These are phyloP conservation scores for Talaromyces sp. DNA, from an alignment of 2,329 filamentous ascomycete species.

Conservation along the genomic window DNA sequence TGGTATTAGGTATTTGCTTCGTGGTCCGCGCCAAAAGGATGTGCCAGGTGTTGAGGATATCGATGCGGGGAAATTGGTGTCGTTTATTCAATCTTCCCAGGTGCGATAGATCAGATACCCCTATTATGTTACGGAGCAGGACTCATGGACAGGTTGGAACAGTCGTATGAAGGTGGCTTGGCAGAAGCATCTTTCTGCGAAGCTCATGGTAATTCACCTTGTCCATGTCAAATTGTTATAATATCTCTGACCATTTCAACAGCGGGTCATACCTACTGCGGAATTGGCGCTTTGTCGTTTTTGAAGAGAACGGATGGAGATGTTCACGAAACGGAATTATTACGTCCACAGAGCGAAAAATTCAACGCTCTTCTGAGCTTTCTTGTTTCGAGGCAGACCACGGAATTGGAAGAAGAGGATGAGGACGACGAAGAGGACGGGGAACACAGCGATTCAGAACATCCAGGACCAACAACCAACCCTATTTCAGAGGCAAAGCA, in stretches of 20 bases:
- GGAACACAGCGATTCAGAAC: conserved; percentile 1
- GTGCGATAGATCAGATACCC: conserved; percentile 27
- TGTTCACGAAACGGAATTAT: conserved; percentile 16
- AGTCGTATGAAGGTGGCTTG: conserved; percentile 82
- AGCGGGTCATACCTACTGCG: conserved; percentile 91
- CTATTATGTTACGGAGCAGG: conserved; percentile 3
- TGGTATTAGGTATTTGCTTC: conserved; percentile 74
- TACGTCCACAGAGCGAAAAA: conserved; percentile 22
- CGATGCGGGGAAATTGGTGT: conserved; percentile 62
- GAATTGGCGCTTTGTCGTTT: conserved; percentile 69
- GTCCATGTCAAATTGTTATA: conserved; percentile 7
- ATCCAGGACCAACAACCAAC: background rate
- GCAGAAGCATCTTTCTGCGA: conserved; percentile 74
- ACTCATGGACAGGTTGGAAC: conserved; percentile 21
- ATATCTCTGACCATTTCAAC: conserved; percentile 11
- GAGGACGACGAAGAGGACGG: conserved; percentile 37
- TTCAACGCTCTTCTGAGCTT: conserved; percentile 45
- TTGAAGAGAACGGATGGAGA: conserved; percentile 56
- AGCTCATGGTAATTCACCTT: conserved; percentile 61
- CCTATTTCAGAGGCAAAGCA: background rate
- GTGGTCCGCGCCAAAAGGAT: conserved; percentile 54
- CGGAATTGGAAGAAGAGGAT: conserved; percentile 47
- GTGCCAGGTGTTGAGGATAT: conserved; percentile 63
- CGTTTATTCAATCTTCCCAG: conserved; percentile 64
- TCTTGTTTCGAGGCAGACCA: conserved; percentile 61